phyloP scores from a whole-genome alignment of 345 rosid species.

The Eucalyptus victrix region DNA sequence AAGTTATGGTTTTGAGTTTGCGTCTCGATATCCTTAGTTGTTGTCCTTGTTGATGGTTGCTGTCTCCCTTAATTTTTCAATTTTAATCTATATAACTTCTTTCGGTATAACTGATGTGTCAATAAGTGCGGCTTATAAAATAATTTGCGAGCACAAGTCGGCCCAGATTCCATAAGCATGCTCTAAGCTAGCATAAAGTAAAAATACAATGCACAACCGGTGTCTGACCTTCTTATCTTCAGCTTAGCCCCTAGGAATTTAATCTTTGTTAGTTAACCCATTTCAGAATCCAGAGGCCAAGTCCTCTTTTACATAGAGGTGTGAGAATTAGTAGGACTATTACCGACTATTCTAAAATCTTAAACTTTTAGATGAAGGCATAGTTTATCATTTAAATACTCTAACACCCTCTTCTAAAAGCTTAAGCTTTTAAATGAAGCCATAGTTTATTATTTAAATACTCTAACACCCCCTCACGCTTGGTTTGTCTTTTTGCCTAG shows the following conservation, averaged over 20 bases:
- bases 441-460: no score
- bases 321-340: background rate
- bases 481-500: no score
- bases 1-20: background rate
- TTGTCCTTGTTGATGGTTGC: background rate
- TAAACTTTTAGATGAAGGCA: no score
- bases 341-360: no score
- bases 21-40: background rate
- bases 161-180: background rate
- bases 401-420: no score
- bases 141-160: background rate
- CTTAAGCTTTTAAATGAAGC: no score
- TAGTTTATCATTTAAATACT: no score
- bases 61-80: background rate
- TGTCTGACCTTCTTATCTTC: background rate
- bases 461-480: no score
- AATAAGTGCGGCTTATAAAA: background rate
- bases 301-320: background rate
- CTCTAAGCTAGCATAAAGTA: background rate
- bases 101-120: background rate
- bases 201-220: background rate
- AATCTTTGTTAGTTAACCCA: background rate
- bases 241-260: background rate
- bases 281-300: background rate
- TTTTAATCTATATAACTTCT: background rate